Evolutionary conservation across 225 moss, liverwort and hornwort genomes (phyloP), one percentile per base, ranked within the genome.

Genomic region (Physcomitrellopsis africana): DNA sequence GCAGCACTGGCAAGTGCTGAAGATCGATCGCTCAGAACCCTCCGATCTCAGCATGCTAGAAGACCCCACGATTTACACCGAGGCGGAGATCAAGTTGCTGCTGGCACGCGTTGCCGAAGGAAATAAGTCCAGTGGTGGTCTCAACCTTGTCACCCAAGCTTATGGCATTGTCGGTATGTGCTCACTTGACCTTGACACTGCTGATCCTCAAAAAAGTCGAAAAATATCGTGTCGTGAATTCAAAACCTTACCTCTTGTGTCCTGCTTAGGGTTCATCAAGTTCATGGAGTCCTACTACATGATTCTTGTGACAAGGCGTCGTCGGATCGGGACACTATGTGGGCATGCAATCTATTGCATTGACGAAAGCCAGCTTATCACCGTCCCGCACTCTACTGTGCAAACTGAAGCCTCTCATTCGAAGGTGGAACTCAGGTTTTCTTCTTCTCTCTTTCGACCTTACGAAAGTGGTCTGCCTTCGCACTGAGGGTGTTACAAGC

Each of bases 261-360:
- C 32, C 18, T 67, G 20, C 32, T 51, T 77, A 96, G 96, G 97
- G 5, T 95, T 99, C 69, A 92, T 89, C 75, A 90, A 79, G 51
- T 94, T 93, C 77, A 67, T 93, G 89, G 95, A 99, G 78, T 95
- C 97, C 1, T 93, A 95, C 70, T 95, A 99, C 85, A 84, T 99
- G 90, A 90, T 93, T 68, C 80, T 99, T 54, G 81, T 99, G 15
- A 92, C 97, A 45, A 87, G 86, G 51, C 89, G 84, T 24, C 95
- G 92, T 18, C 95, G 92, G 78, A 87, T 99, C 65, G 97, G 97
- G 27, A 93, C 85, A 73, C 80, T 99, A n/a, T 99, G 97, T 79
- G 97, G 97, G 20, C 93, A 99, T 75, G 92, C 93, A 5, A 93
- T 95, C 41, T 99, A 88, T 63, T 86, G 89, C 73, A 86, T 99